Conservation (phyloP, 2,329 filamentous ascomycete genomes). For the Alternaria incomplexa region DNA sequence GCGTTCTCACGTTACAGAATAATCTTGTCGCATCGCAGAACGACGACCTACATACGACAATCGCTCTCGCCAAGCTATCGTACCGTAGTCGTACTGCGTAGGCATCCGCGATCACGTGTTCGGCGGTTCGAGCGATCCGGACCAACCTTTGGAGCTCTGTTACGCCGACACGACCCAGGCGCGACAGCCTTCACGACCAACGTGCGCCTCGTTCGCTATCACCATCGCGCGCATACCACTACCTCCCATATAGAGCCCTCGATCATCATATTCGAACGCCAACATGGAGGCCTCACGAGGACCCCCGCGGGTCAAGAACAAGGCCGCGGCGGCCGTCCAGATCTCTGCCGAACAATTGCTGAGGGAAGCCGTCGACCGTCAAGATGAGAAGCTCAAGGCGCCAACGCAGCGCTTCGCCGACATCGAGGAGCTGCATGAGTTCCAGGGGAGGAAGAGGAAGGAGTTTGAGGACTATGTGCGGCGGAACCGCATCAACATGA, state of each 20-base stretch:
- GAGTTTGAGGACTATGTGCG: slow-evolving; percentile 98
- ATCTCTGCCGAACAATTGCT: slow-evolving; percentile 97
- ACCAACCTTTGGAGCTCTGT: slow-evolving; percentile 11
- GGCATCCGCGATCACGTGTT: background rate
- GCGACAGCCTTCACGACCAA: background rate
- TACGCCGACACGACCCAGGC: slow-evolving; percentile 6
- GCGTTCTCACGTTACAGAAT: slow-evolving; percentile 4
- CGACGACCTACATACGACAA: background rate
- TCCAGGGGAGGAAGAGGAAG: slow-evolving; percentile 91
- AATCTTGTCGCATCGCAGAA: background rate
- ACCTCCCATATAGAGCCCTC: background rate
- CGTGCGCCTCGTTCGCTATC: slow-evolving; percentile 1
- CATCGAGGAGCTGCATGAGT: slow-evolving; percentile 96
- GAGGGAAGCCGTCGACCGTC: slow-evolving; percentile 94
- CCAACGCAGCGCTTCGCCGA: slow-evolving; percentile 95
- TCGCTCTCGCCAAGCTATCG: background rate
- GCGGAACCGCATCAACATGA: slow-evolving; percentile 92
- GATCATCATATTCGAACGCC: background rate
- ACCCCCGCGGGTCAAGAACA: slow-evolving; percentile 97
- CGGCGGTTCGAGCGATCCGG: slow-evolving; percentile 3
- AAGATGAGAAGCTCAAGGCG: slow-evolving; percentile 85
- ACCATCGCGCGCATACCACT: background rate
- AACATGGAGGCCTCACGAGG: slow-evolving; percentile 87
- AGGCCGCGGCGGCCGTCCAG: slow-evolving; percentile 81
- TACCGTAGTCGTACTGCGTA: background rate